A percentile compares a stretch with the other conserved stretches of the same genome.
phyloP scores from a whole-genome alignment of 2,329 filamentous ascomycete genomes.

The Scytalidium lignicola region DNA sequence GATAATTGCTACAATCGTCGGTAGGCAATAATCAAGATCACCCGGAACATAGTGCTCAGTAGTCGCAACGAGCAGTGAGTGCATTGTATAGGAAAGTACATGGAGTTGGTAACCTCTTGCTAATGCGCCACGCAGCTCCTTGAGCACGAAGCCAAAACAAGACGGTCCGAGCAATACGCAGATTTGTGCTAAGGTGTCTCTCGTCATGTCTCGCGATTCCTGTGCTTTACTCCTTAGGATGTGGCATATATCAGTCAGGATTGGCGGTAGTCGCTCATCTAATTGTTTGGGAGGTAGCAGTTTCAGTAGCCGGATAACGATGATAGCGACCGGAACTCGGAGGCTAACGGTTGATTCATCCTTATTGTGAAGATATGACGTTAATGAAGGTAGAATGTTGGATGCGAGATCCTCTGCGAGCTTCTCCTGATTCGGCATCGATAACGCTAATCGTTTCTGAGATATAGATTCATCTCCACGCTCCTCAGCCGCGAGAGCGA shows the following conservation, averaged over 20 bases:
- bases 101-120: conserved; percentile 88
- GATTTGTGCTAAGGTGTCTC: conserved; percentile 83
- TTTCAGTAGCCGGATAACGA: conserved; percentile 80
- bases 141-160: conserved; percentile 89
- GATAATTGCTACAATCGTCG: conserved; percentile 72
- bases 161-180: conserved; percentile 72
- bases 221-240: conserved; percentile 85
- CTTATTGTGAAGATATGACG: conserved; percentile 87
- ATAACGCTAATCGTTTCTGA: conserved; percentile 47
- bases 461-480: conserved; percentile 22
- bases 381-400: conserved; percentile 72
- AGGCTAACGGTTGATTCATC: conserved; percentile 92
- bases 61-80: conserved; percentile 77
- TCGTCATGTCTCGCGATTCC: conserved; percentile 84
- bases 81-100: conserved; percentile 90
- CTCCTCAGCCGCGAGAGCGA: conserved; percentile 49
- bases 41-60: conserved; percentile 71
- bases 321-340: conserved; percentile 83
- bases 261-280: conserved; percentile 68
- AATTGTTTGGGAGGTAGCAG: conserved; percentile 71
- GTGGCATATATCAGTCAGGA: conserved; percentile 88
- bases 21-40: conserved; percentile 82
- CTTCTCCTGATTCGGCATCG: conserved; percentile 62
- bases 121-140: conserved; percentile 78
- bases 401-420: conserved; percentile 67